These are phyloP conservation scores for Aureobasidium subglaciale DNA, from an alignment of 2,329 filamentous ascomycete species.

Conservation along the genomic window DNA sequence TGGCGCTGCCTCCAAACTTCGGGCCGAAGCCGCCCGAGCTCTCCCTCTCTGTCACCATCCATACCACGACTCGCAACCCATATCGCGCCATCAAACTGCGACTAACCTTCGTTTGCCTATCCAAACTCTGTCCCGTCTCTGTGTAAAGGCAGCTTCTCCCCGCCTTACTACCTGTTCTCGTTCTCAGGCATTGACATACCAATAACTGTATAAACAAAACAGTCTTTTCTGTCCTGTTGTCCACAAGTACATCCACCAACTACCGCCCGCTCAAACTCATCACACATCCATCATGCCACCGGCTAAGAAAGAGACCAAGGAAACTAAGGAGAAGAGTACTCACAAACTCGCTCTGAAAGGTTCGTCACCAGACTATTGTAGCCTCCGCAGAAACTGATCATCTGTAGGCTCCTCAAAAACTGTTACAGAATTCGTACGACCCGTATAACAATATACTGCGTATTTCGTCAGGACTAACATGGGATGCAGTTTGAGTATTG, in stretches of 20 bases:
- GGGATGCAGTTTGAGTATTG: conserved; percentile 82
- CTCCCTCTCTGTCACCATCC: conserved; percentile 2
- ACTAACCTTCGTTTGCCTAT: not conserved
- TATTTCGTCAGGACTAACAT: not conserved
- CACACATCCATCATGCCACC: conserved; percentile 1
- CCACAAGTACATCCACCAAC: conserved; percentile 3
- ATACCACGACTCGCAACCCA: conserved; percentile 5
- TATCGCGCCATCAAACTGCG: not conserved
- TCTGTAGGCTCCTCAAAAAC: conserved; percentile 64
- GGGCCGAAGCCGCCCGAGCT: conserved; percentile 1
- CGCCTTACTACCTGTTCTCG: not conserved
- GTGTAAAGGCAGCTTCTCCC: not conserved
- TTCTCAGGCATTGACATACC: not conserved
- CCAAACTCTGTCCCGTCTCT: not conserved
- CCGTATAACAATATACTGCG: not conserved
- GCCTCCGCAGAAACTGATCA: conserved; percentile 4
- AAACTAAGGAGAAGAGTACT: conserved; percentile 75
- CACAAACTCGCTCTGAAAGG: conserved; percentile 91
- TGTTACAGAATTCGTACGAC: conserved; percentile 82
- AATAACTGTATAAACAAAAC: conserved; percentile 12
- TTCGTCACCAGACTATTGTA: conserved; percentile 31
- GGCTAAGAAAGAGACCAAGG: conserved; percentile 19
- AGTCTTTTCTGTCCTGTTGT: not conserved
- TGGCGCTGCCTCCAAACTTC: not conserved
- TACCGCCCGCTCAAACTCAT: not conserved